Evolutionary conservation across 116 monocot species (phyloP).

Genomic region (Phalaenopsis hybrid): DNA sequence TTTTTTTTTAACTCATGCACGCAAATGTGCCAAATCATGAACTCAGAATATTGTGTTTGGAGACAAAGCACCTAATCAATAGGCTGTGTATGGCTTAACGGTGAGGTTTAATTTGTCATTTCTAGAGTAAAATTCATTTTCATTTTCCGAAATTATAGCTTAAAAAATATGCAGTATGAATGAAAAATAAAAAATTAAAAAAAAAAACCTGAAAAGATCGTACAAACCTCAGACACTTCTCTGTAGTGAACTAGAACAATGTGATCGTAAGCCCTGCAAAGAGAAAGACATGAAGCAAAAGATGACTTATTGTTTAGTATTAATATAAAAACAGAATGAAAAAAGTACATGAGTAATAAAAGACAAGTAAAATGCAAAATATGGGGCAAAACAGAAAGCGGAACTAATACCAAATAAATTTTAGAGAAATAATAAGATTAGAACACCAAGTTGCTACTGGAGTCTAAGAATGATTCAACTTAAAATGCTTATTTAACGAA

Average conservation of each 20-base stretch:
- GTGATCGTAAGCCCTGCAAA: constrained; percentile 75
- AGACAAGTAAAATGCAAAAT: too few relatives aligned
- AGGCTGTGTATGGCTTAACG: background rate
- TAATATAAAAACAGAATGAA: background rate
- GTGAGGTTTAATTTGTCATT: background rate
- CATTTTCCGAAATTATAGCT: background rate
- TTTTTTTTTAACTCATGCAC: background rate
- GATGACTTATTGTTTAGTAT: background rate
- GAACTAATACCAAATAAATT: too few relatives aligned
- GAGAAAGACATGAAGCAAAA: background rate
- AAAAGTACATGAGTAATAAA: too few relatives aligned
- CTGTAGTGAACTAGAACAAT: constrained; percentile 96
- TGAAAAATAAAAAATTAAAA: background rate
- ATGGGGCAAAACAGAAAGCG: too few relatives aligned
- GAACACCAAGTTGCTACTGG: too few relatives aligned
- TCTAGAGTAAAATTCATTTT: background rate
- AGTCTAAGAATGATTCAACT: too few relatives aligned
- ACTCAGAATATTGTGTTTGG: too few relatives aligned
- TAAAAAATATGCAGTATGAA: background rate
- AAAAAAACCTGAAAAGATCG: background rate
- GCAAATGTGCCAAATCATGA: too few relatives aligned
- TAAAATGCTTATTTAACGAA: too few relatives aligned
- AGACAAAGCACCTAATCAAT: too few relatives aligned
- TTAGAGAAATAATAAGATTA: too few relatives aligned
- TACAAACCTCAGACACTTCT: constrained; percentile 84